A percentile compares a stretch with the other conserved stretches of the same genome.
These are phyloP conservation scores for Isoetes taiwanensis DNA, from an alignment of 75 land plant genomes.

Conservation along the genomic window DNA sequence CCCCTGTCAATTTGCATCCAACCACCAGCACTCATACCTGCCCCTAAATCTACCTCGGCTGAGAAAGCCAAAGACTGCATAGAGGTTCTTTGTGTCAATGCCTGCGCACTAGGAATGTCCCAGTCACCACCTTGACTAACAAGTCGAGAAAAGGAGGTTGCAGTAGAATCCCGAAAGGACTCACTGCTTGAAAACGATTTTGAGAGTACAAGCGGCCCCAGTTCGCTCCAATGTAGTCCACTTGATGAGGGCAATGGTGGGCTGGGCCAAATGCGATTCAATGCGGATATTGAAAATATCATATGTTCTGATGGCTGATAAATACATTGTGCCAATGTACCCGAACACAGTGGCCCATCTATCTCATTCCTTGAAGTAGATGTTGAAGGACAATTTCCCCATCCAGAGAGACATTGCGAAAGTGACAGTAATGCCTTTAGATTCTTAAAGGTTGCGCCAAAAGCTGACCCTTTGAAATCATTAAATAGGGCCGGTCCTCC, in stretches of 20 bases:
- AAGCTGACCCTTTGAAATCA: conserved; percentile 42
- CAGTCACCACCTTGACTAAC: background rate
- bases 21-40: conserved; percentile 33
- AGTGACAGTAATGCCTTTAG: conserved; percentile 36
- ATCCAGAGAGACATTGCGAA: conserved; percentile 42
- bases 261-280: conserved; percentile 34
- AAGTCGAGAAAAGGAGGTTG: background rate
- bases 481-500: conserved; percentile 44
- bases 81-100: conserved; percentile 2
- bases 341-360: conserved; percentile 21
- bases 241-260: conserved; percentile 20
- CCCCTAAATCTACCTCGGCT: conserved; percentile 50
- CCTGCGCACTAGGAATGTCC: background rate
- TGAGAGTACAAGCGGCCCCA: conserved; percentile 31
- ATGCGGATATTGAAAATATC: conserved; percentile 39
- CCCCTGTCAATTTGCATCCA: conserved; percentile 43
- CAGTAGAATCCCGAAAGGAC: background rate
- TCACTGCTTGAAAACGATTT: background rate
- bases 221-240: conserved; percentile 26
- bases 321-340: conserved; percentile 55
- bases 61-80: conserved; percentile 44
- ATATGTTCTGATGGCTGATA: conserved; percentile 37
- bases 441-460: conserved; percentile 42
- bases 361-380: background rate
- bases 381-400: conserved; percentile 1